Conservation (phyloP, 148 eudicot species). For the Camellia sinensis region DNA sequence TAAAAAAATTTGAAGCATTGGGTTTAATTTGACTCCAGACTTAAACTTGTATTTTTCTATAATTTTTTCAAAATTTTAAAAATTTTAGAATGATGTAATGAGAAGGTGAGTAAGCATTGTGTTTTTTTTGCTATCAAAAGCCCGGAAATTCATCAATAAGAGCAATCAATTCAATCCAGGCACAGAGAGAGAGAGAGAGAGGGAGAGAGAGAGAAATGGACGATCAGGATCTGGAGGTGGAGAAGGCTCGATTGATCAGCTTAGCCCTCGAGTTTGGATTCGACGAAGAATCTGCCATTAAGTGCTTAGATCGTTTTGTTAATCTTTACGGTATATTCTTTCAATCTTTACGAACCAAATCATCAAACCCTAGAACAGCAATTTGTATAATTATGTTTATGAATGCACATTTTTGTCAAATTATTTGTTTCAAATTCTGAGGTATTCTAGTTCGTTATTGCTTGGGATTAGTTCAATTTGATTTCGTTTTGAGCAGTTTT, state of each 20-base stretch:
- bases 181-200: background rate
- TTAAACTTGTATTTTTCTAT: no score
- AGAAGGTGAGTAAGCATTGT: no score
- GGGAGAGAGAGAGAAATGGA: conserved; percentile 18
- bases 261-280: conserved; percentile 86
- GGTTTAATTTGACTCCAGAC: no score
- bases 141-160: conserved; percentile 2
- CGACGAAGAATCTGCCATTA: conserved; percentile 61
- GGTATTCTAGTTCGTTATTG: background rate
- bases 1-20: no score
- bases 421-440: background rate
- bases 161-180: background rate
- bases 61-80: no score
- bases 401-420: background rate
- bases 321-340: conserved; percentile 60
- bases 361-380: conserved; percentile 14
- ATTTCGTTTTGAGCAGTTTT: background rate
- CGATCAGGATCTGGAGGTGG: conserved; percentile 40
- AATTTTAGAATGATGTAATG: no score
- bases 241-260: conserved; percentile 60
- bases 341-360: background rate
- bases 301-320: conserved; percentile 70
- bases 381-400: background rate
- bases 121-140: background rate
- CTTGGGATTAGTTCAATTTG: background rate